Evolutionary conservation across 2,329 filamentous ascomycete species (phyloP), one percentile per base, ranked within the genome.

Genomic region (Ceratocystis ficicola): DNA sequence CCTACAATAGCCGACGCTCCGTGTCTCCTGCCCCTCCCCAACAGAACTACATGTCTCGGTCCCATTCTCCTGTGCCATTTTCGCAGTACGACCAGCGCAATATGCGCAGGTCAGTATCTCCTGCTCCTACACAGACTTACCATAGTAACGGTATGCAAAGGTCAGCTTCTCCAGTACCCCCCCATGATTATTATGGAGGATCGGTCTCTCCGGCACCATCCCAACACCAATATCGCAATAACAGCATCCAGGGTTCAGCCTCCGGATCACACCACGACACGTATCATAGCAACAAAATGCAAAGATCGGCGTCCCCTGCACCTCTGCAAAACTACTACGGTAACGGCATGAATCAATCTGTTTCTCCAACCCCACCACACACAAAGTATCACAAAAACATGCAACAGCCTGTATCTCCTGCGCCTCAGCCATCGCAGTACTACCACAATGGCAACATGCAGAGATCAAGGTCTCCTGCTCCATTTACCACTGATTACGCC

Each of bases 131-230:
- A 17, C 66, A 64, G 17, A 61, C 63, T 22, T 59, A 61, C 17
- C 44, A 63, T 44, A 63, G 52, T 28, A 59, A 59, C 22, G 60
- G 68, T 66, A 68, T 70, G 44, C 72, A 73, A 7, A 72, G 77
- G 69, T 72, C 73, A 5, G 71, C 73, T 46, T 79, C 77, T 5
- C 77, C 76, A 3, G 72, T 72, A 1, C 76, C 75, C 4, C 73
- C 73, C 4, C 73, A 73, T 32, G 69, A 70, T 66, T 73, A 71
- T 72, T 73, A 44, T 15, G 36, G 59, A 28, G 62, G 67, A 44
- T 63, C 62, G 15, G 62, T 20, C 7, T 68, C 67, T n/a, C 62
- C 67, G 68, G 69, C 59, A 17, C 59, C 68, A 28, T 66, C 63
- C 2, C 66, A 65, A 12, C 66, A 66, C 20, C 25, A 59, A 28